Percentiles rank a stretch among this genome's conserved stretches.
Conservation (phyloP, 2,329 filamentous ascomycete species). For the Sporothrix pallida region DNA sequence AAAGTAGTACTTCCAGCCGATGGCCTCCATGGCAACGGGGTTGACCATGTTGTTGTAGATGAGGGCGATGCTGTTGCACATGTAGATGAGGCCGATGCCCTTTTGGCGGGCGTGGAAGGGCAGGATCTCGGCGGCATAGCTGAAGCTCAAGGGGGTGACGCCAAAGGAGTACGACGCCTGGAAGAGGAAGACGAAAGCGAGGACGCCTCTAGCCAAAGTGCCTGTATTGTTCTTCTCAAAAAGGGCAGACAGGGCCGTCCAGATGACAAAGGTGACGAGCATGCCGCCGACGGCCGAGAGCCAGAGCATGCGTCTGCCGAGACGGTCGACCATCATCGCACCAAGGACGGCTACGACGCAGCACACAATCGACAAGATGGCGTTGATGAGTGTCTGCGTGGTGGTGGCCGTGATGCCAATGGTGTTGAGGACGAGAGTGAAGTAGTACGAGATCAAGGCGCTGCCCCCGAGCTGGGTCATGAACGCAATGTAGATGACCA, state of each 20-base stretch:
- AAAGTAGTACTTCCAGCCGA: conserved; percentile 49
- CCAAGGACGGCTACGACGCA: conserved; percentile 34
- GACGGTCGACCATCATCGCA: conserved; percentile 30
- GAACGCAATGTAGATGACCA: conserved; percentile 29
- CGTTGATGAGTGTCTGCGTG: conserved; percentile 38
- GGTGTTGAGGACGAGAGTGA: conserved; percentile 43
- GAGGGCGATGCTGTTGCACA: conserved; percentile 40
- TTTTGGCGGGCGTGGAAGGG: conserved; percentile 48
- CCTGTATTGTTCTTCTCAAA: conserved; percentile 66
- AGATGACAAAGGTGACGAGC: conserved; percentile 43
- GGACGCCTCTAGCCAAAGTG: conserved; percentile 51
- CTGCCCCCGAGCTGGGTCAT: conserved; percentile 33
- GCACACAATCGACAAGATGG: conserved; percentile 34
- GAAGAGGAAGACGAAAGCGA: conserved; percentile 67
- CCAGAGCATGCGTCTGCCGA: conserved; percentile 52
- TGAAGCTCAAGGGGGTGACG: background rate
- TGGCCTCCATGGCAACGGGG: conserved; percentile 46
- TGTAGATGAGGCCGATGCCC: conserved; percentile 42
- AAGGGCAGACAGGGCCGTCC: conserved; percentile 42
- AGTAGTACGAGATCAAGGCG: conserved; percentile 46
- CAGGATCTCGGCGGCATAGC: conserved; percentile 24
- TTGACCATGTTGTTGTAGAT: conserved; percentile 49
- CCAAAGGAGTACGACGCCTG: conserved; percentile 64
- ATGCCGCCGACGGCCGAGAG: conserved; percentile 64
- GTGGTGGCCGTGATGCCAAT: conserved; percentile 42